phyloP scores from a whole-genome alignment of 2,329 filamentous ascomycete genomes.

The Pseudomassariella vexata region DNA sequence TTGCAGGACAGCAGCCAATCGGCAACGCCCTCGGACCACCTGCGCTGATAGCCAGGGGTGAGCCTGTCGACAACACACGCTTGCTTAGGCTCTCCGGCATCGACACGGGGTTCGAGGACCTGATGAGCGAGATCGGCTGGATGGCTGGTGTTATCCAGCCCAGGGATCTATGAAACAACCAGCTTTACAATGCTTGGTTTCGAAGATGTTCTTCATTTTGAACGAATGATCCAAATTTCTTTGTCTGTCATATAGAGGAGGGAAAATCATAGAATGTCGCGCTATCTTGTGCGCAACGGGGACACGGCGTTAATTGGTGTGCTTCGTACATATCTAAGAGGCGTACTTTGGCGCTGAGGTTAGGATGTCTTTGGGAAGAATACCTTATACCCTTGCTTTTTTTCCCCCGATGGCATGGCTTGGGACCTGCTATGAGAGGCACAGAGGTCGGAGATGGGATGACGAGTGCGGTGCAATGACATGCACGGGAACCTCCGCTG shows the following conservation, averaged over 20 bases:
- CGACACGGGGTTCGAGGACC: constrained; percentile 27
- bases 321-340: too few species aligned
- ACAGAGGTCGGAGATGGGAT: too few species aligned
- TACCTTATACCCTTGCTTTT: too few species aligned
- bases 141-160: constrained; percentile 41
- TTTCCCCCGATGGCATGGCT: too few species aligned
- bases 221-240: not conserved
- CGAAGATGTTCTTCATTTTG: not conserved
- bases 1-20: constrained; percentile 1
- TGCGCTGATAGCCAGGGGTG: constrained; percentile 21
- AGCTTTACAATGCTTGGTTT: constrained; percentile 5
- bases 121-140: constrained; percentile 43
- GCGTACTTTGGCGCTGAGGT: too few species aligned
- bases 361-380: too few species aligned
- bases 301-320: too few species aligned
- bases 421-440: too few species aligned
- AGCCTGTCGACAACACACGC: constrained; percentile 15
- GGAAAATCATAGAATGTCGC: not conserved
- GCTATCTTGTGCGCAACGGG: too few species aligned
- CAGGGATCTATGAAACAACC: constrained; percentile 14
- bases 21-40: constrained; percentile 22
- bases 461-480: too few species aligned
- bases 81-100: constrained; percentile 22
- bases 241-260: not conserved
- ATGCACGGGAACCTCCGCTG: too few species aligned